Conservation (phyloP, 1,284 basidiomycete genomes). For the Moesziomyces sp. region DNA sequence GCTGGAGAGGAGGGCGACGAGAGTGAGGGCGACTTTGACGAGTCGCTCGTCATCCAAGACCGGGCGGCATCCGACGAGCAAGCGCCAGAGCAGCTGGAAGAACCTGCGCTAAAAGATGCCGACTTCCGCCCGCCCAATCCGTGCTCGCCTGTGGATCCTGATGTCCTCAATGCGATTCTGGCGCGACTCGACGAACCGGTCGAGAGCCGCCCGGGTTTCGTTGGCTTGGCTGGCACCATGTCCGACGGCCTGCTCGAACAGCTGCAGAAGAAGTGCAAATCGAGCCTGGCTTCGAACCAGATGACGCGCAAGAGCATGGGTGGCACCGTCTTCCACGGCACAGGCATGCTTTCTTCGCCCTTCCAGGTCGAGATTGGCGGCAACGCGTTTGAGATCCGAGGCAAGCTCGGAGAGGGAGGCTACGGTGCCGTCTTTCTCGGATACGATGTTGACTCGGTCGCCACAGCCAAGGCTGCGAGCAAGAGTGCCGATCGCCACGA, state of each 20-base stretch:
- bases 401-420: slow-evolving; percentile 95
- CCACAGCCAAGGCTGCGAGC: slow-evolving; percentile 25
- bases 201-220: slow-evolving; percentile 74
- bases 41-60: slow-evolving; percentile 34
- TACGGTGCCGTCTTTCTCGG: slow-evolving; percentile 93
- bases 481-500: neutral
- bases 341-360: slow-evolving; percentile 16
- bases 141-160: slow-evolving; percentile 84
- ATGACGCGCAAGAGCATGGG: slow-evolving; percentile 63
- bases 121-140: slow-evolving; percentile 76
- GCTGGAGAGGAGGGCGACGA: slow-evolving; percentile 21
- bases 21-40: slow-evolving; percentile 11
- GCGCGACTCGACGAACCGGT: slow-evolving; percentile 74
- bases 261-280: slow-evolving; percentile 72
- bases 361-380: slow-evolving; percentile 32
- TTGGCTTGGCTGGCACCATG: slow-evolving; percentile 73
- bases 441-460: slow-evolving; percentile 68
- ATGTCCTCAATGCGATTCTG: slow-evolving; percentile 77
- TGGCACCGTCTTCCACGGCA: slow-evolving; percentile 44
- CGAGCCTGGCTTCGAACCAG: slow-evolving; percentile 45
- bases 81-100: slow-evolving; percentile 4
- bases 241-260: slow-evolving; percentile 74
- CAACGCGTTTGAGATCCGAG: slow-evolving; percentile 70
- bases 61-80: neutral
- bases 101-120: neutral